Conservation (phyloP, 768 basidiomycete species). For the Tulasnella calospora region DNA sequence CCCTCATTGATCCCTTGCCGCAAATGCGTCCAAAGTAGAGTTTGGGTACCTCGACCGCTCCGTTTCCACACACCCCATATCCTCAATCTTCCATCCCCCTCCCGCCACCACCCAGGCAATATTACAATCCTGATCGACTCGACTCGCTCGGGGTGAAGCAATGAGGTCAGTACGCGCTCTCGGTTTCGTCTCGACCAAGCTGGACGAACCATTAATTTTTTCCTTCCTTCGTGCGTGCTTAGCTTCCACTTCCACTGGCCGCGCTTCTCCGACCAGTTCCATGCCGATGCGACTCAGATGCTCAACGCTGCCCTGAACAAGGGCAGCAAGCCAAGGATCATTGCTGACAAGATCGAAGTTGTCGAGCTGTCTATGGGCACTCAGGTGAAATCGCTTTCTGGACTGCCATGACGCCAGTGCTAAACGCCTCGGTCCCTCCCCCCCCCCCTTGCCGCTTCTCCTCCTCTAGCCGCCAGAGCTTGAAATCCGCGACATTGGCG, state of each 20-base stretch:
- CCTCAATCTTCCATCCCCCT: not conserved
- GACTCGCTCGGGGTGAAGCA: not conserved
- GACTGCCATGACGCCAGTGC: slow-evolving; percentile 29
- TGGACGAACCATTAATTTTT: not conserved
- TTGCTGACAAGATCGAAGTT: slow-evolving; percentile 95
- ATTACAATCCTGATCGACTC: slow-evolving; percentile 3
- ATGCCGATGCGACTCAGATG: slow-evolving; percentile 93
- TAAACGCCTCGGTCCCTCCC: slow-evolving; percentile 11
- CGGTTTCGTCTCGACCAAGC: too few relatives aligned
- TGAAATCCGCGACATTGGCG: slow-evolving; percentile 95
- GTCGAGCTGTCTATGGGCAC: slow-evolving; percentile 99
- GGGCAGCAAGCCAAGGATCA: slow-evolving; percentile 95
- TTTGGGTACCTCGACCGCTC: not conserved
- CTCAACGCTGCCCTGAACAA: slow-evolving; percentile 95
- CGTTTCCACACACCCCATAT: not conserved
- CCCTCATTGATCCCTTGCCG: not conserved
- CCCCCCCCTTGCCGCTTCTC: not conserved
- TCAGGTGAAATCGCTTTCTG: slow-evolving; percentile 49
- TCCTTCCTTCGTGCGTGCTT: not conserved
- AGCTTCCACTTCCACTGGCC: slow-evolving; percentile 82
- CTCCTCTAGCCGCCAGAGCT: slow-evolving; percentile 80
- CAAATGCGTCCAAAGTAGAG: slow-evolving; percentile 11
- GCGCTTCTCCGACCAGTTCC: slow-evolving; percentile 92
- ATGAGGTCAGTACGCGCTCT: not conserved
- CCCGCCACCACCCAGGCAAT: not conserved